phyloP scores from a whole-genome alignment of 2,329 filamentous ascomycete genomes.

The Piedraia hortae region DNA sequence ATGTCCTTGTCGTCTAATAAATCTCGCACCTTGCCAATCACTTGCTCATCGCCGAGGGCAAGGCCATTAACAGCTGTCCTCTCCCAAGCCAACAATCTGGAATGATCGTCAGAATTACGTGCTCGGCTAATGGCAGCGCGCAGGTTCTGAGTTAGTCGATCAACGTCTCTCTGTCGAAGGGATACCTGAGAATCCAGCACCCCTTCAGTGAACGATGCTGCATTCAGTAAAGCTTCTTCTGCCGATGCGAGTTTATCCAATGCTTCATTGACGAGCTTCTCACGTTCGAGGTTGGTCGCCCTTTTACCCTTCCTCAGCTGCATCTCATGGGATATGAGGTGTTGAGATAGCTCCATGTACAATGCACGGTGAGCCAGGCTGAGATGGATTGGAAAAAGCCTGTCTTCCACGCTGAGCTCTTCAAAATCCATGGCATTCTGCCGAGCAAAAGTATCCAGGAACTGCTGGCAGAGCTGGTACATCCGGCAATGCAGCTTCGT shows the following conservation, averaged over 20 bases:
- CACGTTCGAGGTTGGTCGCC: constrained; percentile 10
- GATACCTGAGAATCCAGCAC: too few species aligned
- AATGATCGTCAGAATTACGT: too few species aligned
- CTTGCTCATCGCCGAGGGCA: constrained; percentile 8
- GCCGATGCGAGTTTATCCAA: constrained; percentile 19
- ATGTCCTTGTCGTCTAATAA: constrained; percentile 1
- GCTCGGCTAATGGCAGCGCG: too few species aligned
- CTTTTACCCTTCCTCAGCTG: constrained; percentile 15
- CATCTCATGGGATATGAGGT: constrained; percentile 25
- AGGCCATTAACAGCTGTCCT: constrained; percentile 4
- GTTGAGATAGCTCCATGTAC: constrained; percentile 28
- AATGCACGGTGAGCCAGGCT: constrained; percentile 22
- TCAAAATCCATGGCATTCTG: constrained; percentile 13
- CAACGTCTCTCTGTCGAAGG: too few species aligned
- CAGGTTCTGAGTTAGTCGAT: too few species aligned
- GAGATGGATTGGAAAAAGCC: constrained; percentile 18
- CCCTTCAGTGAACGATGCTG: constrained; percentile 14
- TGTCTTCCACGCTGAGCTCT: constrained; percentile 19
- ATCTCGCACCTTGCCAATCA: constrained; percentile 6
- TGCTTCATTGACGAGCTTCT: constrained; percentile 19
- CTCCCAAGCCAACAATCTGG: too few species aligned
- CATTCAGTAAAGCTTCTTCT: constrained; percentile 26
- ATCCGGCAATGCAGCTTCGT: constrained; percentile 24
- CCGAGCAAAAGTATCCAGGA: constrained; percentile 26
- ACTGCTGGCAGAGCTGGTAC: constrained; percentile 24